Percentiles rank a stretch among this genome's conserved stretches.
phyloP scores from a whole-genome alignment of 768 basidiomycete genomes.

The Rhizopogon vinicolor region DNA sequence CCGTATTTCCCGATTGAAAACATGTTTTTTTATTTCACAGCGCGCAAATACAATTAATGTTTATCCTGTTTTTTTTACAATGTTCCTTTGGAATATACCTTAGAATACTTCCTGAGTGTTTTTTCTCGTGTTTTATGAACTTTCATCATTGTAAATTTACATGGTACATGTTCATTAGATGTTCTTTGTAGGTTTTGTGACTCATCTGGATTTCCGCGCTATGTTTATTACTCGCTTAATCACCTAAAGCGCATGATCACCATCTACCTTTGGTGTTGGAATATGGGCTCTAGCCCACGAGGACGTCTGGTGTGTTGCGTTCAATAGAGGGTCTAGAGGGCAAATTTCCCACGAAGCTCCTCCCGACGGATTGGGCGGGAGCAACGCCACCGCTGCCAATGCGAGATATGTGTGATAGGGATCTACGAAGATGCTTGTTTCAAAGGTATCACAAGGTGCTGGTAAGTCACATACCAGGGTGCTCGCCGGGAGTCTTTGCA shows the following conservation, averaged over 20 bases:
- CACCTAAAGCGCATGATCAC: not conserved
- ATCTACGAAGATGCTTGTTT: constrained; percentile 43
- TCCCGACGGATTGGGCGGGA: constrained; percentile 36
- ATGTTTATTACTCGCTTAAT: not conserved
- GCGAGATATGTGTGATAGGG: constrained; percentile 95
- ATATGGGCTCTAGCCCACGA: constrained; percentile 64
- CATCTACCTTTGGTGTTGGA: constrained; percentile 20
- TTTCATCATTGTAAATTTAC: too few species aligned
- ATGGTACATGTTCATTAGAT: too few species aligned
- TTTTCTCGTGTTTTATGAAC: too few species aligned
- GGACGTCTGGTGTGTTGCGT: constrained; percentile 61
- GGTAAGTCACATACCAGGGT: constrained; percentile 52
- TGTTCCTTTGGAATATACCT: too few species aligned
- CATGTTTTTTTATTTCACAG: too few species aligned
- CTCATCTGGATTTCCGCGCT: too few species aligned
- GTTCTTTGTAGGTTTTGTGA: too few species aligned
- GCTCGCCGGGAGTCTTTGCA: constrained; percentile 75
- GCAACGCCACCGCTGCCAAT: constrained; percentile 74
- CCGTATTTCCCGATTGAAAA: too few species aligned
- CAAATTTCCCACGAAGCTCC: constrained; percentile 52
- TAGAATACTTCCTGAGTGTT: too few species aligned
- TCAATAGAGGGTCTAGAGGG: constrained; percentile 64
- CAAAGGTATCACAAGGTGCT: not conserved
- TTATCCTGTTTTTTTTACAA: too few species aligned
- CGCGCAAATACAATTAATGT: too few species aligned